Evolutionary conservation across 2,329 filamentous ascomycete species (phyloP).

Genomic region (Cordyceps tenuipes): DNA sequence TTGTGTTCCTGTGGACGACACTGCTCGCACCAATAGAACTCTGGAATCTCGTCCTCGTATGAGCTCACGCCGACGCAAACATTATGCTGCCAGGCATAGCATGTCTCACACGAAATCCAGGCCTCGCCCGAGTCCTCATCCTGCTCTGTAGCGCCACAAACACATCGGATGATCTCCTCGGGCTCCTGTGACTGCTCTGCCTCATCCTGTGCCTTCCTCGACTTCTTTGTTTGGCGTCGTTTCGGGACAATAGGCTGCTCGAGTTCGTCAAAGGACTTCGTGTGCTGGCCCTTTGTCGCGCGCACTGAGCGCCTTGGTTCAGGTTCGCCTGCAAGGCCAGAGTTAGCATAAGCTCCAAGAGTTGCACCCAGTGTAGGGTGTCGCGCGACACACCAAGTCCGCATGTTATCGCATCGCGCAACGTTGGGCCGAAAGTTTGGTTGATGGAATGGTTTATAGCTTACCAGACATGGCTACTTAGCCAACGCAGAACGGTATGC

Average conservation of each 20-base stretch:
- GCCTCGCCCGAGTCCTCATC: slow-evolving; percentile 79
- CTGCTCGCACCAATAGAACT: slow-evolving; percentile 86
- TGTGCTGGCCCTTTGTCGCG: slow-evolving; percentile 93
- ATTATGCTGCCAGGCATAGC: slow-evolving; percentile 94
- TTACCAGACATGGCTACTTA: slow-evolving; percentile 12
- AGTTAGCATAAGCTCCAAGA: slow-evolving; percentile 12
- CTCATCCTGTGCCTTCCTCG: slow-evolving; percentile 54
- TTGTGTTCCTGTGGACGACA: slow-evolving; percentile 80
- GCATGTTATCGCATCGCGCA: not conserved
- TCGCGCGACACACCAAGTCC: slow-evolving; percentile 5
- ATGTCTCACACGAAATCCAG: slow-evolving; percentile 94
- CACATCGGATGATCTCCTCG: slow-evolving; percentile 78
- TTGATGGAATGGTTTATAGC: slow-evolving; percentile 1
- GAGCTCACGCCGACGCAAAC: slow-evolving; percentile 82
- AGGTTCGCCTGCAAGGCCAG: slow-evolving; percentile 32
- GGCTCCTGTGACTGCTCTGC: slow-evolving; percentile 29
- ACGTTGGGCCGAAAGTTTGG: not conserved
- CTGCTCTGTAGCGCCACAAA: slow-evolving; percentile 81
- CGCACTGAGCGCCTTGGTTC: slow-evolving; percentile 91
- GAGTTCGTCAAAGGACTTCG: slow-evolving; percentile 74
- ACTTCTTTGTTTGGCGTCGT: slow-evolving; percentile 39
- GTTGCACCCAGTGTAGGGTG: slow-evolving; percentile 16
- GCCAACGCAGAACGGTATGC: not conserved
- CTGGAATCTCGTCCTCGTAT: slow-evolving; percentile 68
- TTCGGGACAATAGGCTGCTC: slow-evolving; percentile 50